A percentile compares a stretch with the other conserved stretches of the same genome.
Evolutionary conservation across 108 stramenopile genomes (phyloP).

Genomic region (Thalassiosira profunda): DNA sequence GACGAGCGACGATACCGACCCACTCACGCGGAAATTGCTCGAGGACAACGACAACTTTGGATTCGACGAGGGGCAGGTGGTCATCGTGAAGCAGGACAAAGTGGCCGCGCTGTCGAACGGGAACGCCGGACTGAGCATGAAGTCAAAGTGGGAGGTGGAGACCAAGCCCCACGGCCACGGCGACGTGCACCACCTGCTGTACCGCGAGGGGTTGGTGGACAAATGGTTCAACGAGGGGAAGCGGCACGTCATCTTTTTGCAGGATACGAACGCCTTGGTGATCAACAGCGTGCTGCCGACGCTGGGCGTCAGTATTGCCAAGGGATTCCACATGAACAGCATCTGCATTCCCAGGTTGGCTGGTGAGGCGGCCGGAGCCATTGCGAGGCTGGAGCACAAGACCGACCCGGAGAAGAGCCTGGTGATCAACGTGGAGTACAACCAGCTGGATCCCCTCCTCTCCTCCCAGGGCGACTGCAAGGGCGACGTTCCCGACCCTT

Average conservation of each 20-base stretch:
- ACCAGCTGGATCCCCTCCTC: constrained; percentile 96
- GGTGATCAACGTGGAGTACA: constrained; percentile 99
- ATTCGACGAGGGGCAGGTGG: constrained; percentile 78
- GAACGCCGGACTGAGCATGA: constrained; percentile 87
- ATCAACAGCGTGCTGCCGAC: constrained; percentile 94
- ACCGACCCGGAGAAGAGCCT: constrained; percentile 90
- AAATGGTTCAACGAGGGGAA: constrained; percentile 87
- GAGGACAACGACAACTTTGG: constrained; percentile 93
- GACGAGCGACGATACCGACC: constrained; percentile 98
- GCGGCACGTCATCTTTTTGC: constrained; percentile 96
- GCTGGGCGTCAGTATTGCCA: constrained; percentile 91
- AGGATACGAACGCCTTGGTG: constrained; percentile 99
- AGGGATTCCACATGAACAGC: constrained; percentile 96
- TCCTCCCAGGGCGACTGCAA: constrained; percentile 77
- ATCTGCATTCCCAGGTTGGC: constrained; percentile 97
- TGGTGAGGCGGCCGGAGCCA: constrained; percentile 99
- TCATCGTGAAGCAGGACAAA: constrained; percentile 93
- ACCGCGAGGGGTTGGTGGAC: constrained; percentile 83
- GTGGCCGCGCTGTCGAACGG: constrained; percentile 94
- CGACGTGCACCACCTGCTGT: constrained; percentile 97
- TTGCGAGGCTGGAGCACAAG: constrained; percentile 94
- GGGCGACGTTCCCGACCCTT: constrained; percentile 94
- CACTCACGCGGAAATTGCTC: constrained; percentile 88
- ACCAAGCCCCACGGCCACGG: constrained; percentile 99
- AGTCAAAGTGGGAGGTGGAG: constrained; percentile 88